Evolutionary conservation across 2,329 filamentous ascomycete genomes (phyloP).

Genomic region (Hypoxylon rubiginosum): DNA sequence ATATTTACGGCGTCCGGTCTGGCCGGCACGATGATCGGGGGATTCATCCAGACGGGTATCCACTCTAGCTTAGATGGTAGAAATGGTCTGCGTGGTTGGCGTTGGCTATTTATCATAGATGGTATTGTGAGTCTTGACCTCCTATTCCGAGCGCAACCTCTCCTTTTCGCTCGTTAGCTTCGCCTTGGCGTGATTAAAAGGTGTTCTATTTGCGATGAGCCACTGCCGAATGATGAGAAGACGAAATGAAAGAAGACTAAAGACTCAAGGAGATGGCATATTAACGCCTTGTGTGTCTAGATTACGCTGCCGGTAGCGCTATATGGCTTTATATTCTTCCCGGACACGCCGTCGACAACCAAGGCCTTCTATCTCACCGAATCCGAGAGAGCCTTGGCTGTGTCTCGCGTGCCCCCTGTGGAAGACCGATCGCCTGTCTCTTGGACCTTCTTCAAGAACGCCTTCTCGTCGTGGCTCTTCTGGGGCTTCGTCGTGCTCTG

Average conservation of each 20-base stretch:
- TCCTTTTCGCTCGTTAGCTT: not conserved
- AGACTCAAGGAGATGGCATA: not conserved
- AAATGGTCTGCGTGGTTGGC: slow-evolving; percentile 67
- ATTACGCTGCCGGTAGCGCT: slow-evolving; percentile 69
- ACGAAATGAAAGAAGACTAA: not conserved
- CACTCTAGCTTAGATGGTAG: slow-evolving; percentile 60
- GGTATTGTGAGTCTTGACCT: slow-evolving; percentile 40
- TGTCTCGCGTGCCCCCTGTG: slow-evolving; percentile 56
- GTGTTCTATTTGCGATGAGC: not conserved
- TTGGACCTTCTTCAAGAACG: slow-evolving; percentile 64
- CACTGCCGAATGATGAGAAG: not conserved
- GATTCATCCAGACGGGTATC: slow-evolving; percentile 71
- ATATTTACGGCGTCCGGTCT: slow-evolving; percentile 72
- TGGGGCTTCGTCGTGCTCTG: slow-evolving; percentile 76
- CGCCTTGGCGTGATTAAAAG: not conserved
- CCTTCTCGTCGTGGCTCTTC: slow-evolving; percentile 73
- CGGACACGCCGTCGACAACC: slow-evolving; percentile 65
- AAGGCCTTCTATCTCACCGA: slow-evolving; percentile 63
- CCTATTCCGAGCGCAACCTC: not conserved
- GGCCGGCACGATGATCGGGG: slow-evolving; percentile 72
- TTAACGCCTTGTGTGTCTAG: slow-evolving; percentile 21
- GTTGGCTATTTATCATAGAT: slow-evolving; percentile 61
- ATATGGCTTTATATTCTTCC: slow-evolving; percentile 67
- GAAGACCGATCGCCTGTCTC: slow-evolving; percentile 61
- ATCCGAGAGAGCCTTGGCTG: slow-evolving; percentile 53